A percentile compares a stretch with the other conserved stretches of the same genome.
Conservation (phyloP, 2,329 filamentous ascomycete genomes). For the Colletotrichum tamarilloi region DNA sequence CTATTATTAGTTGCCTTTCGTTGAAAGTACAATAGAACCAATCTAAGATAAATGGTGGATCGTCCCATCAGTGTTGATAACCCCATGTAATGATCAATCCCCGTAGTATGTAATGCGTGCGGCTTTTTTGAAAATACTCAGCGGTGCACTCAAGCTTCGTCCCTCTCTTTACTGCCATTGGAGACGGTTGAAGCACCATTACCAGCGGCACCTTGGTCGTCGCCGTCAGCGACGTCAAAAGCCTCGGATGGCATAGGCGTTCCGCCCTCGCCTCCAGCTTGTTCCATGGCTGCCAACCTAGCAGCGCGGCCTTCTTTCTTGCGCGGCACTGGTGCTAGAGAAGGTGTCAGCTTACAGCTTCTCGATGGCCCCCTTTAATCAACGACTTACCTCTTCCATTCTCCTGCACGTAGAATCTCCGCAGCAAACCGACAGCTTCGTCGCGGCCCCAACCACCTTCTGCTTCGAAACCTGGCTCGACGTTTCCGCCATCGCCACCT, state of each 20-base stretch:
- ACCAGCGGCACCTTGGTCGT: not conserved
- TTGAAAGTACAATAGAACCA: slow-evolving; percentile 1
- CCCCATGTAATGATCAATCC: not conserved
- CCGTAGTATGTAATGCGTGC: not conserved
- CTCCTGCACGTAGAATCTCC: slow-evolving; percentile 97
- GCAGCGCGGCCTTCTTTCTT: slow-evolving; percentile 68
- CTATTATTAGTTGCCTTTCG: not conserved
- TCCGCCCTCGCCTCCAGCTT: slow-evolving; percentile 19
- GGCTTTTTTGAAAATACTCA: too few species aligned
- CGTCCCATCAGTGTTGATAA: not conserved
- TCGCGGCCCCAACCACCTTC: slow-evolving; percentile 90
- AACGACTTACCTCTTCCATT: slow-evolving; percentile 81
- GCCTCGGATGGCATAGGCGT: not conserved
- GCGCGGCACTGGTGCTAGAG: slow-evolving; percentile 60
- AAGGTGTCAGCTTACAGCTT: slow-evolving; percentile 32
- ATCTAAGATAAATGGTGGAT: slow-evolving; percentile 1
- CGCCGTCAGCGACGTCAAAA: not conserved
- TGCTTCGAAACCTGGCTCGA: slow-evolving; percentile 84
- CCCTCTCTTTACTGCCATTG: not conserved
- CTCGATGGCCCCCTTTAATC: slow-evolving; percentile 18
- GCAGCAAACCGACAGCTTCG: slow-evolving; percentile 90
- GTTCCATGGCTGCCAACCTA: slow-evolving; percentile 58
- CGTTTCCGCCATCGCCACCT: slow-evolving; percentile 70
- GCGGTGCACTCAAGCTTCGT: not conserved
- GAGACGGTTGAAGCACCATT: not conserved